These are phyloP conservation scores for Blastocystis sp. DNA, from an alignment of 352 stramenopile genomes.

Conservation along the genomic window DNA sequence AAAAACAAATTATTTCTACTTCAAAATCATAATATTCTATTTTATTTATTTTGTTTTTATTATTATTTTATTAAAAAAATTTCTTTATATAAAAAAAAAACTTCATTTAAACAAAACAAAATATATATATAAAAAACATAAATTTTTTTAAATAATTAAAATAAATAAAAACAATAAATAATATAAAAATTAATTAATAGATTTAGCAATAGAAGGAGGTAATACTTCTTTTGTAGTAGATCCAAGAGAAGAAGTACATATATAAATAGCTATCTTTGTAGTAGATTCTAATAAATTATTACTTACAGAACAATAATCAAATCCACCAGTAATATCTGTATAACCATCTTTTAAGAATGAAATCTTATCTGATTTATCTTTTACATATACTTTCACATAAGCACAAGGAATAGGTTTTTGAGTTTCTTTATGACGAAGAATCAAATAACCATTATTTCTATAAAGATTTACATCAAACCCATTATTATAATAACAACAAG, in stretches of 20 bases:
- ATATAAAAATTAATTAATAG: too few relatives aligned
- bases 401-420: constrained; percentile 45
- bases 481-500: constrained; percentile 48
- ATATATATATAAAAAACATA: too few relatives aligned
- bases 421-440: constrained; percentile 44
- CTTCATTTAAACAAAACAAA: too few relatives aligned
- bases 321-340: constrained; percentile 54
- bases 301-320: constrained; percentile 48
- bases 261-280: constrained; percentile 18
- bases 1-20: too few relatives aligned
- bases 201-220: constrained; percentile 22
- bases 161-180: too few relatives aligned
- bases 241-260: constrained; percentile 17
- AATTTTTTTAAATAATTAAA: too few relatives aligned
- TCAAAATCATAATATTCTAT: too few relatives aligned
- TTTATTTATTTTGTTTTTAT: too few relatives aligned
- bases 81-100: too few relatives aligned
- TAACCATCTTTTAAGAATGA: constrained; percentile 61
- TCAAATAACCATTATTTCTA: constrained; percentile 44
- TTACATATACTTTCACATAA: constrained; percentile 55
- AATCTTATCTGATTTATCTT: constrained; percentile 37
- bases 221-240: constrained; percentile 7
- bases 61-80: too few relatives aligned
- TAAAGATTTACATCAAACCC: constrained; percentile 43
- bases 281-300: constrained; percentile 2